These are phyloP conservation scores for Fusarium sp. DNA, from an alignment of 2,329 filamentous ascomycete species.

Conservation along the genomic window DNA sequence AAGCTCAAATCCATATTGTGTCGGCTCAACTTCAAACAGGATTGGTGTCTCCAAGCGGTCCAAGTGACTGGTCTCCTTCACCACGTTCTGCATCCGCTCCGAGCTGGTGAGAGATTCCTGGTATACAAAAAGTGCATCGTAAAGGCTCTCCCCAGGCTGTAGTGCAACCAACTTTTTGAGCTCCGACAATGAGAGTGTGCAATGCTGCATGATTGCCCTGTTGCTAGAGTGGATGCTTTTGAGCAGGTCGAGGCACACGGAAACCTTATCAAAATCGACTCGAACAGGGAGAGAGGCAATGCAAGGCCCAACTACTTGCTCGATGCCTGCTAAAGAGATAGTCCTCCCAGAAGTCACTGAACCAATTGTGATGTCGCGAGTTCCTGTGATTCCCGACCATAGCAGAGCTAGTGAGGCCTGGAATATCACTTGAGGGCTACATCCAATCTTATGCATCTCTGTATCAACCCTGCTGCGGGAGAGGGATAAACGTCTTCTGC, in stretches of 20 bases:
- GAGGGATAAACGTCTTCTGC: slow-evolving; percentile 31
- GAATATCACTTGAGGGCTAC: slow-evolving; percentile 78
- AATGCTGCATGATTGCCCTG: slow-evolving; percentile 73
- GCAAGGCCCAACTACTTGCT: slow-evolving; percentile 82
- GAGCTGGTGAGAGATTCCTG: slow-evolving; percentile 74
- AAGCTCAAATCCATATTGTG: slow-evolving; percentile 54
- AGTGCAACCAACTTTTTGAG: slow-evolving; percentile 73
- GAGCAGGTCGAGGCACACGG: slow-evolving; percentile 71
- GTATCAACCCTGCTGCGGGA: slow-evolving; percentile 43
- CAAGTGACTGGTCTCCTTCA: slow-evolving; percentile 69
- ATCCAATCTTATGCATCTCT: slow-evolving; percentile 56
- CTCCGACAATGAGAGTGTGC: slow-evolving; percentile 72
- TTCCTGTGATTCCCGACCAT: slow-evolving; percentile 73
- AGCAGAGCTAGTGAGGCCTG: slow-evolving; percentile 78
- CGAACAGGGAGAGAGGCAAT: slow-evolving; percentile 81
- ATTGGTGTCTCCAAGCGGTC: slow-evolving; percentile 84
- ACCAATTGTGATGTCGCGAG: slow-evolving; percentile 77
- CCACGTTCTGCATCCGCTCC: slow-evolving; percentile 47
- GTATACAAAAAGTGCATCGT: slow-evolving; percentile 85
- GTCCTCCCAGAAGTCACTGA: slow-evolving; percentile 86
- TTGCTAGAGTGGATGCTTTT: slow-evolving; percentile 73
- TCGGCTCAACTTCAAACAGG: slow-evolving; percentile 81
- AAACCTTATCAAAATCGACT: slow-evolving; percentile 66
- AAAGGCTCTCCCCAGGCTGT: slow-evolving; percentile 69
- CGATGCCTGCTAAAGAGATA: slow-evolving; percentile 76